Evolutionary conservation across 2,329 filamentous ascomycete species (phyloP).

Genomic region (Penicillium sp.): DNA sequence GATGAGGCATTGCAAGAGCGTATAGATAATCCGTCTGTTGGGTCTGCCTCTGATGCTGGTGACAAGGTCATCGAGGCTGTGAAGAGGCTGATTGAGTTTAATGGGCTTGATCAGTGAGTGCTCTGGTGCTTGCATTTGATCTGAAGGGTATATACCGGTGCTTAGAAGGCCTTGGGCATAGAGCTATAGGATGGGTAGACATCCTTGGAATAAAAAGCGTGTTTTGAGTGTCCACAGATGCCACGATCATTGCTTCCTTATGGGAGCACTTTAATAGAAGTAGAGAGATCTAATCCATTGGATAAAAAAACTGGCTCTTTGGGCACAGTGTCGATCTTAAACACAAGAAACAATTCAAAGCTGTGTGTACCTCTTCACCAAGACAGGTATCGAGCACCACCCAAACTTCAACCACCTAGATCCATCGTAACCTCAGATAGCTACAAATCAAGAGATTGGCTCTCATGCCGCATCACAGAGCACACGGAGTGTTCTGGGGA

Average conservation of each 20-base stretch:
- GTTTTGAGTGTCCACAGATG: background rate
- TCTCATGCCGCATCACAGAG: background rate
- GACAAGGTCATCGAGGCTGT: slow-evolving; percentile 69
- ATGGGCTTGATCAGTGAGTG: slow-evolving; percentile 68
- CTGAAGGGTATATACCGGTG: background rate
- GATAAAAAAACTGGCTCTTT: background rate
- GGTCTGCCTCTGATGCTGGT: slow-evolving; percentile 43
- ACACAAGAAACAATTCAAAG: background rate
- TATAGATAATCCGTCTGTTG: slow-evolving; percentile 69
- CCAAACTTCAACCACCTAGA: too few relatives aligned
- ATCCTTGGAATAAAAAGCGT: background rate
- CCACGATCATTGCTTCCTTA: background rate
- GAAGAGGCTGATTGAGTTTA: slow-evolving; percentile 77
- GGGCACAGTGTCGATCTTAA: background rate
- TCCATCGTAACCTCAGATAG: background rate
- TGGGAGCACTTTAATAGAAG: background rate
- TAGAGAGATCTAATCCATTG: background rate
- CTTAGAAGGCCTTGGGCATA: background rate
- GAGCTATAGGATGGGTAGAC: background rate
- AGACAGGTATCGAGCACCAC: background rate
- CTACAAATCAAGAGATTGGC: too few relatives aligned
- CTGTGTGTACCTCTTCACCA: background rate
- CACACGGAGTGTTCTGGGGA: background rate
- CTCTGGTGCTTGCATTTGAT: too few relatives aligned
- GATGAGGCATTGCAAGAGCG: slow-evolving; percentile 79